Evolutionary conservation across 176 grass and related monocot species (phyloP).

Genomic region (Typha latifolia): DNA sequence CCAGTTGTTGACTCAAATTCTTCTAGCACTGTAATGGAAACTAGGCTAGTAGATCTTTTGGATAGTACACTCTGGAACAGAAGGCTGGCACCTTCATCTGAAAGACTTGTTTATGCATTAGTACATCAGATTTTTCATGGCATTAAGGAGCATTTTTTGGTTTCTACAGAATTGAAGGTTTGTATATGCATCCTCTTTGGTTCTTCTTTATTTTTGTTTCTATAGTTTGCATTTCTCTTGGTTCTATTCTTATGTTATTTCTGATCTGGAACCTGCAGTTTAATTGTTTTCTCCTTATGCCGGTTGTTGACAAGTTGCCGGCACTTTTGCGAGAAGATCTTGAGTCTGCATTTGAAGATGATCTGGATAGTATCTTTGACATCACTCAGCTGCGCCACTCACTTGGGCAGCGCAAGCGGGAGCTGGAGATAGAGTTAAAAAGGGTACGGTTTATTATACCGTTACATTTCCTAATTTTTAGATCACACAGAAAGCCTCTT

Average conservation of each 20-base stretch:
- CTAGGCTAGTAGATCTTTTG: slow-evolving; percentile 72
- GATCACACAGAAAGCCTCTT: background rate
- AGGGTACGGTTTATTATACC: slow-evolving; percentile 26
- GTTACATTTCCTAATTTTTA: background rate
- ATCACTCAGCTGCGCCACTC: slow-evolving; percentile 52
- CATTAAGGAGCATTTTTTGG: slow-evolving; percentile 93
- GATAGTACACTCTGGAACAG: slow-evolving; percentile 85
- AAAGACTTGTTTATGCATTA: slow-evolving; percentile 78
- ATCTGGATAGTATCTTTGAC: slow-evolving; percentile 66
- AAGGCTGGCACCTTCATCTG: slow-evolving; percentile 70
- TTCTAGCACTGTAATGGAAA: slow-evolving; percentile 26
- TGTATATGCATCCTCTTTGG: background rate
- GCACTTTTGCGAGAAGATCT: slow-evolving; percentile 80
- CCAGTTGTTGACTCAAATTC: slow-evolving; percentile 40
- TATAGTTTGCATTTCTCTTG: background rate
- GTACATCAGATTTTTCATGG: slow-evolving; percentile 93
- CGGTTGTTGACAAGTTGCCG: slow-evolving; percentile 82
- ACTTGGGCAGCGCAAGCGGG: slow-evolving; percentile 52
- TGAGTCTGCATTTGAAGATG: slow-evolving; percentile 59
- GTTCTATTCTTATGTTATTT: slow-evolving; percentile 1
- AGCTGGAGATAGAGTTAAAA: slow-evolving; percentile 67
- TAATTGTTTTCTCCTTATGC: slow-evolving; percentile 97
- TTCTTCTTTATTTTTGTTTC: background rate
- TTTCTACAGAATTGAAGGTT: slow-evolving; percentile 90
- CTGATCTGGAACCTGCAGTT: slow-evolving; percentile 42